Conservation (phyloP, 2,329 filamentous ascomycete species). For the Tothia fuscella region DNA sequence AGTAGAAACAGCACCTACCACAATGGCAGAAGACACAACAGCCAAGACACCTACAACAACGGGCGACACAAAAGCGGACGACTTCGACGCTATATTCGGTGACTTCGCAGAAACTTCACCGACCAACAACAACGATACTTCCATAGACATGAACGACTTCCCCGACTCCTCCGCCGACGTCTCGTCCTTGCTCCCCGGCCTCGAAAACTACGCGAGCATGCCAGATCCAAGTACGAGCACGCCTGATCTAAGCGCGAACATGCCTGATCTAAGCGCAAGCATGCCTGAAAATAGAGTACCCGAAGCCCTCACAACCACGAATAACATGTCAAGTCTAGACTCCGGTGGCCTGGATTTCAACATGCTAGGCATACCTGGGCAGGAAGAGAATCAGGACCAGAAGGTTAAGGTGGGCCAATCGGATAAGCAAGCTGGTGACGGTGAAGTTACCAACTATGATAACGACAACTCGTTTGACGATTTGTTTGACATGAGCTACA, state of each 20-base stretch:
- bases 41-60: neutral
- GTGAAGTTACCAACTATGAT: no score
- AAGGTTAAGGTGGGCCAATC: no score
- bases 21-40: neutral
- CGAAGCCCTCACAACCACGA: neutral
- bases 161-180: slow-evolving; percentile 17
- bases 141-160: slow-evolving; percentile 12
- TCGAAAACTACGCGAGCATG: slow-evolving; percentile 30
- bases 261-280: neutral
- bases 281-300: neutral
- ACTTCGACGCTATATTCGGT: slow-evolving; percentile 27
- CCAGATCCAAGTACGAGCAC: neutral
- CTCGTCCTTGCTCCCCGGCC: slow-evolving; percentile 26
- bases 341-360: slow-evolving; percentile 1
- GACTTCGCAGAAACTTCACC: slow-evolving; percentile 12
- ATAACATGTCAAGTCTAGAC: neutral
- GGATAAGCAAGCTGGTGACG: no score
- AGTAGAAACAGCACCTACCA: slow-evolving; percentile 7
- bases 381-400: no score
- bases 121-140: neutral
- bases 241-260: neutral
- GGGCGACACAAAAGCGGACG: slow-evolving; percentile 18
- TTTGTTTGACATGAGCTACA: no score
- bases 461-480: no score
- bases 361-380: slow-evolving; percentile 1